phyloP scores from a whole-genome alignment of 1,284 basidiomycete genomes.

The Anthracocystis panici-leucophaei region DNA sequence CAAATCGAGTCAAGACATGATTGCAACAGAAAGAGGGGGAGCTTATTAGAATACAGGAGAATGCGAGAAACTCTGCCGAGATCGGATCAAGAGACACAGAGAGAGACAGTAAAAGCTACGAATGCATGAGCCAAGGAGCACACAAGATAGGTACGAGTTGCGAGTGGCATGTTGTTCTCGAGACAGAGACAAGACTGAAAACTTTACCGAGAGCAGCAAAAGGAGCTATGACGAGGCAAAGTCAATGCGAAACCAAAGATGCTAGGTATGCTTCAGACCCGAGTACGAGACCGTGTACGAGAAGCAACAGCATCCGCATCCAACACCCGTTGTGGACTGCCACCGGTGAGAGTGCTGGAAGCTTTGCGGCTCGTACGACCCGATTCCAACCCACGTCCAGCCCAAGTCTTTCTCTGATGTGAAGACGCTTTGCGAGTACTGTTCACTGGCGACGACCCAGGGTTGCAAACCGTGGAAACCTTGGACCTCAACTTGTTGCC shows the following conservation, averaged over 20 bases:
- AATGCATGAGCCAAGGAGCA: background rate
- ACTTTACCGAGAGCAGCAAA: too few relatives aligned
- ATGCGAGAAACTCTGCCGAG: too few relatives aligned
- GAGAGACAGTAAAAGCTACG: background rate
- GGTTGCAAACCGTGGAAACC: too few relatives aligned
- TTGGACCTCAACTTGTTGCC: slow-evolving; percentile 31
- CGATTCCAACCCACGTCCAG: slow-evolving; percentile 9
- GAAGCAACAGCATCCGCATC: slow-evolving; percentile 33
- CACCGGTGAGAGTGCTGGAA: slow-evolving; percentile 9
- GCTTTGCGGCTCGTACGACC: slow-evolving; percentile 20
- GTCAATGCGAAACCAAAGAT: too few relatives aligned
- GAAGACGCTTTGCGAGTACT: slow-evolving; percentile 17
- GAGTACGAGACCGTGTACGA: slow-evolving; percentile 39
- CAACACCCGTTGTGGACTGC: slow-evolving; percentile 7
- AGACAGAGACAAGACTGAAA: background rate
- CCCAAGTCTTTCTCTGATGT: slow-evolving; percentile 29
- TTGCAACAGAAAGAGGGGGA: too few relatives aligned
- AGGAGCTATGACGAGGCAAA: too few relatives aligned
- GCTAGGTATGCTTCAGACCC: too few relatives aligned
- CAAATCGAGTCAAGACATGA: too few relatives aligned
- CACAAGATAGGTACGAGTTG: background rate
- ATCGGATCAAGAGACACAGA: too few relatives aligned
- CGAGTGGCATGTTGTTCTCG: background rate
- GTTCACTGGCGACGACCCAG: background rate
- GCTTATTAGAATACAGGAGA: too few relatives aligned